Evolutionary conservation across 306 rosid genomes (phyloP), one percentile per base, ranked within the genome.

Genomic region (Rosa lucieae): DNA sequence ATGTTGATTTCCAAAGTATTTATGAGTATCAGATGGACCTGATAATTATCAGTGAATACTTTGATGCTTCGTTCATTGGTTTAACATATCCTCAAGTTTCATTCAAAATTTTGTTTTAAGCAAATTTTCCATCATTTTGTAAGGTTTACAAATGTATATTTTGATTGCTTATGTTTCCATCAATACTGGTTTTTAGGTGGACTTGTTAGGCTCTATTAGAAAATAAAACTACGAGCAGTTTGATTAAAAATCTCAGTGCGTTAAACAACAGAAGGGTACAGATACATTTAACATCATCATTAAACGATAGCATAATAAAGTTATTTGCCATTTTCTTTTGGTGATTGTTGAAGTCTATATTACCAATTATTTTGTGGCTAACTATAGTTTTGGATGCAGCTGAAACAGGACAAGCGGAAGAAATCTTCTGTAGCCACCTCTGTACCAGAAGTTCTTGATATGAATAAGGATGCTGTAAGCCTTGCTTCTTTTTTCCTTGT

Each of bases 371-470:
- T 40, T 55, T 63, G 2, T 49, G 18, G 35, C 51, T 67, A 48
- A 62, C 32, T 69, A 73, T 39, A 20, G 35, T 47, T 68, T 56
- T 83, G 80, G 81, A 39, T 84, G 86, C 89, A 83, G 89, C 58
- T 26, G 84, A 59, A 26, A 46, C 51, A 26, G 51, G 82, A 63
- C 84, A 79, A 61, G 49, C 67, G 71, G 69, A 76, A 29, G 62
- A 86, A 83, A 56, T 80, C 84, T 76, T 73, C 77, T 72, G 58
- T 39, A 1, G 83, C 80, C 46, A 73, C 85, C 43, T 77, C 82
- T 1, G 85, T 78, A 71, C 89, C 93, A 56, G 89, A 85, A 85
- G 86, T 83, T 76, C 79, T 84, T 37, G 42, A 87, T 77, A 39
- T 52, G 13, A 80, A 82, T 23, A 69, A 69, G 59, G 39, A 78